Evolutionary conservation across 129 eudicot species (phyloP).

Genomic region (Tanacetum coccineum): DNA sequence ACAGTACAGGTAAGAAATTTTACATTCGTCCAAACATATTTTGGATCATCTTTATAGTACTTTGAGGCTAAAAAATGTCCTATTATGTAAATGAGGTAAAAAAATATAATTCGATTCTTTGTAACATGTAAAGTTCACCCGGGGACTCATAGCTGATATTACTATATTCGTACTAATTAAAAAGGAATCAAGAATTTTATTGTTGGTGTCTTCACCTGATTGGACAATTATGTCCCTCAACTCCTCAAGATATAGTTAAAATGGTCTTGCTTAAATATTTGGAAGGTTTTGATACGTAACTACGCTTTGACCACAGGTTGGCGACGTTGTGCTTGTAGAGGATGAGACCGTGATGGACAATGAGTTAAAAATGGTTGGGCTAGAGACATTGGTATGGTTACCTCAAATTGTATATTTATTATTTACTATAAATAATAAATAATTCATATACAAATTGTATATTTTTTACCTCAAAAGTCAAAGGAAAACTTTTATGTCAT

Average conservation of each 20-base stretch:
- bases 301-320: slow-evolving; percentile 51
- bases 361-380: slow-evolving; percentile 56
- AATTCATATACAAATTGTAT: neutral
- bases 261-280: neutral
- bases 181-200: too few relatives aligned
- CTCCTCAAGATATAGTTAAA: too few relatives aligned
- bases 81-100: neutral
- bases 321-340: slow-evolving; percentile 68
- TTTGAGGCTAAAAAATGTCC: slow-evolving; percentile 10
- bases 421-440: neutral
- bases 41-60: neutral
- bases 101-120: neutral
- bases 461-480: slow-evolving; percentile 11
- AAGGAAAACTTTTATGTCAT: slow-evolving; percentile 16
- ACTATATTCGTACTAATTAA: too few relatives aligned
- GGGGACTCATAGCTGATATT: neutral
- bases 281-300: neutral
- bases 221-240: too few relatives aligned
- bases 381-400: slow-evolving; percentile 72
- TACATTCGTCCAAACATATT: too few relatives aligned
- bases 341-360: slow-evolving; percentile 66
- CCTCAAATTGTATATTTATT: too few relatives aligned
- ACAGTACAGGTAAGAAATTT: slow-evolving; percentile 49
- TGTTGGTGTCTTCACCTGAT: too few relatives aligned
- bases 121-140: neutral